Evolutionary conservation across 345 rosid genomes (phyloP), one percentile per base, ranked within the genome.

Genomic region (Corymbia maculata): DNA sequence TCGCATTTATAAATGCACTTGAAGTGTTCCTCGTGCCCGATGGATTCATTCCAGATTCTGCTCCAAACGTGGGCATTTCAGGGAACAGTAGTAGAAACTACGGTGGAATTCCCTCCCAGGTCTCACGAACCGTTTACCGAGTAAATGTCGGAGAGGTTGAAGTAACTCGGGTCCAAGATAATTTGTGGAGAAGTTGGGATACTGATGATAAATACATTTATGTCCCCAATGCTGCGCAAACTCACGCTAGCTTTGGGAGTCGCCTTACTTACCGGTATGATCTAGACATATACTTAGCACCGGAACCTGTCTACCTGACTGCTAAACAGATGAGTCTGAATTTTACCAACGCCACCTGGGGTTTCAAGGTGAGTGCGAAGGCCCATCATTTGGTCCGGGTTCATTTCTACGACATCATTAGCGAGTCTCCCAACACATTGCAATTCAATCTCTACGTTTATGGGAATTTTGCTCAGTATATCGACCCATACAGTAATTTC

Each of bases 1-100:
- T 96, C 1, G 94, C 98, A 9, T 88, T 94, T 85, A 85, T 94
- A n/a, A 97, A 93, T 70, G 99, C 98, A 86, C 92, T 96, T 4
- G 97, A 95, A 88, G 93, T 92, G 85, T 94, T 97, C 88, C 89
- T 66, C 19, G 91, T 90, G 28, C 94, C 91, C 19, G 82, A 86
- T 4, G 85, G 92, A 64, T 90, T 93, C 70, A 87, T 92, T 53
- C 59, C 80, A 19, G 86, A 88, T 61, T 21, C 51, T 7, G 55
- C 86, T 8, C 24, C 44, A 16, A 87, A n/a, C 17, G 55, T 90
- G 50, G 90, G 50, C 42, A 16, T 36, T 36, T 19, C 79, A 6
- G 87, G 64, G 10, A 80, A 6, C 15, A 30, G 4, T 14, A 51
- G 7, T 1, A 14, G 52, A 16, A 1, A 51, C 87, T 88, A 52